Percentiles rank a stretch among this genome's conserved stretches.
Evolutionary conservation across 2,329 filamentous ascomycete species (phyloP).

Genomic region (Thielaviopsis musarum): DNA sequence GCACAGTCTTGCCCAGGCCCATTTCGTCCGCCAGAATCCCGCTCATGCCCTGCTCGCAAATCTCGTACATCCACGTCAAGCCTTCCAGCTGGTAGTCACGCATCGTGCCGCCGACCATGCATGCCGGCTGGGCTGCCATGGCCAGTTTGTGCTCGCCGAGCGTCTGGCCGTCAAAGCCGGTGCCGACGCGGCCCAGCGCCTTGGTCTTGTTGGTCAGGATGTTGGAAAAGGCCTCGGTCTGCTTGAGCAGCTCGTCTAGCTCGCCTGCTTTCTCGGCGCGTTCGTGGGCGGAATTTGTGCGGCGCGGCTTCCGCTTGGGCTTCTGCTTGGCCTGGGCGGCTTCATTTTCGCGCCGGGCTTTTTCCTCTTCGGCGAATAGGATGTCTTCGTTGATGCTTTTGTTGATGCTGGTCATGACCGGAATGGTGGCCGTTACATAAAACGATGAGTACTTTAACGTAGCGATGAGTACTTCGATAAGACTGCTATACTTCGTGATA

Average conservation of each 20-base stretch:
- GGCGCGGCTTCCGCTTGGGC: constrained; percentile 29
- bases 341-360: constrained; percentile 22
- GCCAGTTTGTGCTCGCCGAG: constrained; percentile 50
- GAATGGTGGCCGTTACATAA: no score
- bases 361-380: constrained; percentile 22
- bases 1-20: constrained; percentile 81
- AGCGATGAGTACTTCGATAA: no score
- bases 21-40: constrained; percentile 90
- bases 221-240: constrained; percentile 44
- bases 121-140: constrained; percentile 71
- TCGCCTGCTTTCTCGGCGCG: constrained; percentile 34
- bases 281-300: constrained; percentile 37
- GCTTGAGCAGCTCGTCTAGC: constrained; percentile 39
- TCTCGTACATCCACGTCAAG: constrained; percentile 87
- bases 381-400: constrained; percentile 13
- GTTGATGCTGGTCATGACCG: background rate
- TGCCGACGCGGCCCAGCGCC: constrained; percentile 44
- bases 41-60: constrained; percentile 63
- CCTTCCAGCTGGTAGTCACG: constrained; percentile 87
- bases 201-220: constrained; percentile 48
- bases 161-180: constrained; percentile 39
- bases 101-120: constrained; percentile 80
- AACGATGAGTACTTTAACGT: no score
- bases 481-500: no score
- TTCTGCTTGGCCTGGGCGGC: constrained; percentile 28